Evolutionary conservation across 2,329 filamentous ascomycete species (phyloP).

Genomic region (Endoconidiophora laricicola): DNA sequence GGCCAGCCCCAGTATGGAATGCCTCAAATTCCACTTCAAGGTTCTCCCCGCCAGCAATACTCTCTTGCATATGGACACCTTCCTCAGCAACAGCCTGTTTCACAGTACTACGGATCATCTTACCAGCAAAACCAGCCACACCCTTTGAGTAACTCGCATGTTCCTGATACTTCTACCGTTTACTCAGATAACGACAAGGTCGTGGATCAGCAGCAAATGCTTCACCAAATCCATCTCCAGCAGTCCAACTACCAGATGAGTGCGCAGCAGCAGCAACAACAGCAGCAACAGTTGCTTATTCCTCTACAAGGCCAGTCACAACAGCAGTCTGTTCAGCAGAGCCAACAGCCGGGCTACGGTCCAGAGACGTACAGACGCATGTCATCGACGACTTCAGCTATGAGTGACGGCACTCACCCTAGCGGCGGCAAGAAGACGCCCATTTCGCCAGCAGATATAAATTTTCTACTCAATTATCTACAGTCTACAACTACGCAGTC

Average conservation of each 20-base stretch:
- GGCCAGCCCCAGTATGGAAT: constrained; percentile 1
- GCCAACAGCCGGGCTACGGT: background rate
- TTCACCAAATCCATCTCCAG: background rate
- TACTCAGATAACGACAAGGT: background rate
- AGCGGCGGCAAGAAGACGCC: constrained; percentile 32
- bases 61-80: constrained; percentile 6
- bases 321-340: background rate
- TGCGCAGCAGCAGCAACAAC: background rate
- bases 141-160: constrained; percentile 10
- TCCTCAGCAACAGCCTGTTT: background rate
- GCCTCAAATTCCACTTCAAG: constrained; percentile 1
- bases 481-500: constrained; percentile 29
- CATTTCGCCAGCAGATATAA: constrained; percentile 54
- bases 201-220: constrained; percentile 1
- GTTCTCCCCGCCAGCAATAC: constrained; percentile 11
- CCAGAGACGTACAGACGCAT: constrained; percentile 20
- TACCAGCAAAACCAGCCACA: constrained; percentile 10
- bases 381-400: constrained; percentile 28
- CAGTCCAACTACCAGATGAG: constrained; percentile 4
- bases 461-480: constrained; percentile 61
- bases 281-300: background rate
- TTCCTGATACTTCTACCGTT: constrained; percentile 2
- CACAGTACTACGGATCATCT: constrained; percentile 7
- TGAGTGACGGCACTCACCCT: constrained; percentile 21
- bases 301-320: constrained; percentile 1